Percentiles rank a stretch among this genome's conserved stretches.
These are phyloP conservation scores for Aureobasidium subglaciale DNA, from an alignment of 2,329 filamentous ascomycete species.

Conservation along the genomic window DNA sequence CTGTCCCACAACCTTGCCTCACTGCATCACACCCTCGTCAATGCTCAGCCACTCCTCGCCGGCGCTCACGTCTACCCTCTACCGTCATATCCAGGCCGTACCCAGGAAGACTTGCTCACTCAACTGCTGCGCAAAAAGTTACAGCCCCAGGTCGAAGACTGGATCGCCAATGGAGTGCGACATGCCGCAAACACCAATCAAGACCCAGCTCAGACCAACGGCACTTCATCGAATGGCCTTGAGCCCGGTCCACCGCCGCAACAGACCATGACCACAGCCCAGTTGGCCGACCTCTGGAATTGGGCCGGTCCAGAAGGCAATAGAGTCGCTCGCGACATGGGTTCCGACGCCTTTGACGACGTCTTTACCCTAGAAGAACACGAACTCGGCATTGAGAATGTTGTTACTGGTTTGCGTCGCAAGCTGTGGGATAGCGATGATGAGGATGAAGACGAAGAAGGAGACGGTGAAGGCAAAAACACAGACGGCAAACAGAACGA, in stretches of 20 bases:
- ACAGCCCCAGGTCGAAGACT: conserved; percentile 68
- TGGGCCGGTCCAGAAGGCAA: conserved; percentile 47
- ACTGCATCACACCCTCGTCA: conserved; percentile 57
- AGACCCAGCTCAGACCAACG: not conserved
- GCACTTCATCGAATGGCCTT: conserved; percentile 8
- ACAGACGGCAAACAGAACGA: conserved; percentile 41
- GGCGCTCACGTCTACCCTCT: conserved; percentile 68
- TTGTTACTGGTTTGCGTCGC: conserved; percentile 62
- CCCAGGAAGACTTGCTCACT: conserved; percentile 53
- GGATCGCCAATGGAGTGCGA: conserved; percentile 48
- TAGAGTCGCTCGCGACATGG: conserved; percentile 32
- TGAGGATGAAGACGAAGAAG: conserved; percentile 35
- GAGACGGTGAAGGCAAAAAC: conserved; percentile 48
- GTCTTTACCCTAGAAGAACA: conserved; percentile 67
- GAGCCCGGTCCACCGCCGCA: not conserved
- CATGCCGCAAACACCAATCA: not conserved
- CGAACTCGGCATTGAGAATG: conserved; percentile 57
- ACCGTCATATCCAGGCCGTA: conserved; percentile 60
- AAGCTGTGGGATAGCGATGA: conserved; percentile 29
- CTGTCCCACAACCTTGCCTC: conserved; percentile 55
- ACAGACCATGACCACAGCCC: conserved; percentile 34
- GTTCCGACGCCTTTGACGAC: conserved; percentile 45
- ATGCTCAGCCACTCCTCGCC: conserved; percentile 60
- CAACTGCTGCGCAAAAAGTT: conserved; percentile 76
- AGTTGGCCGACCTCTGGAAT: conserved; percentile 55